Evolutionary conservation across 2,329 filamentous ascomycete species (phyloP).

Genomic region (Fusarium beomiforme): DNA sequence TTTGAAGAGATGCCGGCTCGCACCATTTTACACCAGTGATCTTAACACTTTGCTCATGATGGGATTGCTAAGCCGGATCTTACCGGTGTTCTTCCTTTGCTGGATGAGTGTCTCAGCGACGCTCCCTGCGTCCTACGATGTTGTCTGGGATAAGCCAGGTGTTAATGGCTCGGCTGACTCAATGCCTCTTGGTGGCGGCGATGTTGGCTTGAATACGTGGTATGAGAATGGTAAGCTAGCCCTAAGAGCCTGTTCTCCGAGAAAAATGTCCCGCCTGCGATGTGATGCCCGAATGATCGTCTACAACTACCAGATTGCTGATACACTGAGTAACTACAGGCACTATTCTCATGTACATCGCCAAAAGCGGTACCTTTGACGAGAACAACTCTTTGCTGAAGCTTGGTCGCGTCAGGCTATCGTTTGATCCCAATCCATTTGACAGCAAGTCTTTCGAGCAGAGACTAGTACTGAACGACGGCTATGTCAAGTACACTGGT

Average conservation of each 20-base stretch:
- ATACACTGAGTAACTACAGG: neutral
- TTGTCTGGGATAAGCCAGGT: neutral
- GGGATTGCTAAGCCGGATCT: neutral
- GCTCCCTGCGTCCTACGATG: neutral
- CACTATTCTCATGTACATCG: slow-evolving; percentile 4
- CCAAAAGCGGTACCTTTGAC: slow-evolving; percentile 10
- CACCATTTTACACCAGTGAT: neutral
- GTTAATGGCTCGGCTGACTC: slow-evolving; percentile 12
- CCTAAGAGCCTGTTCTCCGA: rapidly evolving
- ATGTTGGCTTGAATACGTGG: slow-evolving; percentile 6
- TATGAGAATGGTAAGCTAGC: neutral
- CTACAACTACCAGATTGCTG: neutral
- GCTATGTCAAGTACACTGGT: neutral
- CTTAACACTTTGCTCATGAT: neutral
- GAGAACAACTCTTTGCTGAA: slow-evolving; percentile 14
- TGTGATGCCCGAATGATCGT: rapidly evolving
- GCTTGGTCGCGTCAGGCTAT: slow-evolving; percentile 2
- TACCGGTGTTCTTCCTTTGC: neutral
- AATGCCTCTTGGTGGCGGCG: slow-evolving; percentile 9
- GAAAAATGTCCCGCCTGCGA: rapidly evolving
- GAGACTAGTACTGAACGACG: neutral
- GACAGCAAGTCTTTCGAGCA: neutral
- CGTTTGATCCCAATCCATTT: slow-evolving; percentile 1
- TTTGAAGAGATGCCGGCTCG: rapidly evolving
- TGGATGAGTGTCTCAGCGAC: neutral